phyloP scores from a whole-genome alignment of 768 basidiomycete species.

The Mycena amicta region DNA sequence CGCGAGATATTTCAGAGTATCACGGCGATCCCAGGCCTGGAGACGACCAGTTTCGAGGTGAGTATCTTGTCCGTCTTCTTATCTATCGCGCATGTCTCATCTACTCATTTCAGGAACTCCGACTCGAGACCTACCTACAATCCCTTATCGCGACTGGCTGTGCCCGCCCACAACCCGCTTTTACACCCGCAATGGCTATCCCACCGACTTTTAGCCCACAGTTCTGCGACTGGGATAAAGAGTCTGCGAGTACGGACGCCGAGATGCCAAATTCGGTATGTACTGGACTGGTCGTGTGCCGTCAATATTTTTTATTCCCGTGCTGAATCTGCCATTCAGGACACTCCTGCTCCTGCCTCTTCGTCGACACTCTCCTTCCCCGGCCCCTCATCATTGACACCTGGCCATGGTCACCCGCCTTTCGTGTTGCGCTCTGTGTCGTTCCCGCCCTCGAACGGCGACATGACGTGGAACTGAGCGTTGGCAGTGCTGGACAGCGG shows the following conservation, averaged over 20 bases:
- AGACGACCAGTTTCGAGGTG: slow-evolving; percentile 21
- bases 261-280: slow-evolving; percentile 13
- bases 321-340: not conserved
- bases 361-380: not conserved
- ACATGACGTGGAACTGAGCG: not conserved
- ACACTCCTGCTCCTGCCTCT: not conserved
- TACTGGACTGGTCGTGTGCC: not conserved
- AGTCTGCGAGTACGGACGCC: not conserved
- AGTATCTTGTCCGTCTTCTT: not conserved
- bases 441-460: not conserved
- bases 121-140: slow-evolving; percentile 21
- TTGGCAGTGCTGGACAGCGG: too few species aligned
- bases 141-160: slow-evolving; percentile 20
- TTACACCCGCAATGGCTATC: slow-evolving; percentile 10
- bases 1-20: slow-evolving; percentile 22
- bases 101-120: slow-evolving; percentile 9
- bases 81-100: not conserved
- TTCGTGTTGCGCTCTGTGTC: not conserved
- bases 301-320: not conserved
- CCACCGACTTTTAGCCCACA: slow-evolving; percentile 11
- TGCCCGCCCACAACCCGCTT: slow-evolving; percentile 19
- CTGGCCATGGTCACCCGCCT: not conserved
- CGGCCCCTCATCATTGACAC: not conserved
- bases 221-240: slow-evolving; percentile 8
- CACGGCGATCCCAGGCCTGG: slow-evolving; percentile 16